Evolutionary conservation across 768 basidiomycete genomes (phyloP), one percentile per base, ranked within the genome.

Genomic region (Mycena epipterygia): DNA sequence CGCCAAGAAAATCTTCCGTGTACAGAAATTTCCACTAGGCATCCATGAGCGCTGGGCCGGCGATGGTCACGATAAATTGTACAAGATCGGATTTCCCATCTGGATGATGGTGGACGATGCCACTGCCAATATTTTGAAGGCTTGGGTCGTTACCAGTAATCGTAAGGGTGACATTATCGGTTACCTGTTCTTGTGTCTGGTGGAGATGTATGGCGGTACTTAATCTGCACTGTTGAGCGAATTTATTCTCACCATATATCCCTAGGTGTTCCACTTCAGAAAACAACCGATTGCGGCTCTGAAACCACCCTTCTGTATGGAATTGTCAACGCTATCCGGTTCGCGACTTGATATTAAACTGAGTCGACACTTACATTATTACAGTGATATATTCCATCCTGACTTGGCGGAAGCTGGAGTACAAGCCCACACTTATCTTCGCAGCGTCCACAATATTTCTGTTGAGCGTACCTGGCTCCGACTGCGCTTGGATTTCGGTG

Each of bases 21-120:
- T 72, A 8, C 52, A 39, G 12, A 80, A 82, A 55, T 44, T 25
- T 27, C 76, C 80, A 0, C 25, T 84, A 11, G 83, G 84, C 5
- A 77, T 81, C 27, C 77, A 84, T 60, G 75, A 83, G 14, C 72
- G 77, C 0, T 85, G 83, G 84, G 44, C 80, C 2, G 78, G 71
- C 0, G 81, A 84, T 73, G 82, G 84, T 0, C 84, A 85, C 55
- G 80, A 84, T 61, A 86, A 85, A 62, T 76, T 86, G 0, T 73
- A 79, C 55, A 68, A 71, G 13, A 84, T 84, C 35, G 85, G 84
- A 0, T 85, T 85, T 70, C 80, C 81, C 0, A 74, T 85, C 27
- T 85, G 77, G 74, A 82, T 68, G 4, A 64, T 84, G 55, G 77
- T 79, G 19, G 83, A 84, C 52, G 77, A 80, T 62, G 77, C 75